Evolutionary conservation across 257 asterid genomes (phyloP).

Genomic region (Solanum infundibuliforme): DNA sequence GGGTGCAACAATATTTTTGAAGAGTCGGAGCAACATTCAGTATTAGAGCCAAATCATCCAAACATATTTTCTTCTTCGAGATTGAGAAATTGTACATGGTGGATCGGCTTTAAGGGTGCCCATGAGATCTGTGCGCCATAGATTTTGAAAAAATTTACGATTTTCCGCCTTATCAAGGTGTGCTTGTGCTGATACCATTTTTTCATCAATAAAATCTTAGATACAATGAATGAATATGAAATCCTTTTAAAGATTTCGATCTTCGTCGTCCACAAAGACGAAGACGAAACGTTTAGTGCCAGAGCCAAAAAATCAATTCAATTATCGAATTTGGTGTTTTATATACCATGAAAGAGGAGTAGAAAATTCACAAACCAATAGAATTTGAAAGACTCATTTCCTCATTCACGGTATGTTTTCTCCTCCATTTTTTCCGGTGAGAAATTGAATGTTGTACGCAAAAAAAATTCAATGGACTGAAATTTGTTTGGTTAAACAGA

Average conservation of each 20-base stretch:
- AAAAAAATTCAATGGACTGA: background rate
- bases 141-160: conserved; percentile 14
- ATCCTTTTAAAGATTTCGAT: background rate
- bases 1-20: background rate
- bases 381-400: background rate
- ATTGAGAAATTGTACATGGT: background rate
- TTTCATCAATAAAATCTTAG: background rate
- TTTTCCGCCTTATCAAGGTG: conserved; percentile 8
- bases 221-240: background rate
- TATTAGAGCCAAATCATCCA: background rate
- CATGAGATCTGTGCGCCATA: conserved; percentile 25
- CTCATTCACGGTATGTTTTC: background rate
- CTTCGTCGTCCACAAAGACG: background rate
- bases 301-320: background rate
- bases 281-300: background rate
- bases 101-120: conserved; percentile 15
- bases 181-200: conserved; percentile 7
- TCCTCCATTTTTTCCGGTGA: background rate
- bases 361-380: background rate
- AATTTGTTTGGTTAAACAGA: background rate
- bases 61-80: background rate
- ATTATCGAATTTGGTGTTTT: background rate
- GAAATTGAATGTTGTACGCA: background rate
- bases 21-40: too few species aligned
- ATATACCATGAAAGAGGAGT: background rate